These are phyloP conservation scores for Dryadomyces quercus-mongolicae DNA, from an alignment of 2,329 filamentous ascomycete species.

Conservation along the genomic window DNA sequence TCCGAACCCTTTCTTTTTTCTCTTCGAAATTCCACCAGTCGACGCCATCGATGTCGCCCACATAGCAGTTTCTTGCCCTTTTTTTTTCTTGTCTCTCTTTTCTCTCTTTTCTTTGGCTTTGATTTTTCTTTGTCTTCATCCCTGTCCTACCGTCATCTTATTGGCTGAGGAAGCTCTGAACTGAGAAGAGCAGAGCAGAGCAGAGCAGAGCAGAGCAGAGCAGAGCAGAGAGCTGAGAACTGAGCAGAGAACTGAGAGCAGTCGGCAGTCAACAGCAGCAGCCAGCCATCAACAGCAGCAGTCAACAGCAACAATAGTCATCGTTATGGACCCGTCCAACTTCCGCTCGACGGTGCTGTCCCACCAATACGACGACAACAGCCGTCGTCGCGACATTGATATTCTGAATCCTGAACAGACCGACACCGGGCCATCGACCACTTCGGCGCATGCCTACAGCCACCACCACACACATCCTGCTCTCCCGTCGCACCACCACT, in stretches of 20 bases:
- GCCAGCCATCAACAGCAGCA: too few species aligned
- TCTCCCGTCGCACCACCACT: slow-evolving; percentile 27
- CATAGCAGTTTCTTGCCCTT: background rate
- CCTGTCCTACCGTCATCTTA: background rate
- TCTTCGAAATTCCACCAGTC: background rate
- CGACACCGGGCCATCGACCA: background rate
- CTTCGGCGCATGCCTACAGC: slow-evolving; percentile 5
- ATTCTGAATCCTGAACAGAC: slow-evolving; percentile 18
- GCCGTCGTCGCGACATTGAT: slow-evolving; percentile 34
- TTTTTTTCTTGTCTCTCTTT: background rate
- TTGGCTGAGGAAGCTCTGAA: background rate
- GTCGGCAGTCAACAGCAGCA: background rate
- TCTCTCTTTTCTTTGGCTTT: background rate
- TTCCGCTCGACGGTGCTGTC: slow-evolving; percentile 39
- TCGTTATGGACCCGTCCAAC: slow-evolving; percentile 30
- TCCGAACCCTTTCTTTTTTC: background rate
- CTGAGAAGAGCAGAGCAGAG: background rate
- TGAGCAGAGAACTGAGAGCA: too few species aligned
- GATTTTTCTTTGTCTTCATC: too few species aligned
- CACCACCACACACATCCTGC: background rate
- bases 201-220: background rate
- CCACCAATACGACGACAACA: slow-evolving; percentile 27
- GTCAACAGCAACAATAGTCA: background rate
- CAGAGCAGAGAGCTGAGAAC: too few species aligned
- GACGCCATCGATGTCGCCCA: background rate